phyloP scores from a whole-genome alignment of 2,329 filamentous ascomycete species.

The Hawksworthiomyces lignivorus region DNA sequence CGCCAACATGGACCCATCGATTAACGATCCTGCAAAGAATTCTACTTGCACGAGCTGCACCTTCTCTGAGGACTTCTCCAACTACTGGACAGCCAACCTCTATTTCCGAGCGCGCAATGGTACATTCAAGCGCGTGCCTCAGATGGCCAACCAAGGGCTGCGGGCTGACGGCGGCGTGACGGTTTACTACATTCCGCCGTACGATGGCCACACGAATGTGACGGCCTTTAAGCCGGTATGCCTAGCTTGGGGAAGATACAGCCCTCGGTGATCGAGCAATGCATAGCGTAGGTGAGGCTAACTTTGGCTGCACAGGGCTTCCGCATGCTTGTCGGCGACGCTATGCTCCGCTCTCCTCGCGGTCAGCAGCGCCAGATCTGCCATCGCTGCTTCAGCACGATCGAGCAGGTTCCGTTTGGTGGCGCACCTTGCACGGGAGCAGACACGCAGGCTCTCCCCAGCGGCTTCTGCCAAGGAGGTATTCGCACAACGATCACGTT shows the following conservation, averaged over 20 bases:
- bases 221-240: conserved; percentile 36
- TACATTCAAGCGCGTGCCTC: conserved; percentile 22
- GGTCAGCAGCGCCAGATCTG: conserved; percentile 21
- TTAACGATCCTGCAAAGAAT: conserved; percentile 14
- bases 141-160: conserved; percentile 12
- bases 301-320: conserved; percentile 28
- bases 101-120: conserved; percentile 24
- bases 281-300: background rate
- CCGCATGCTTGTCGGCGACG: conserved; percentile 29
- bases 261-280: too few relatives aligned
- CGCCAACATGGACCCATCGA: conserved; percentile 24
- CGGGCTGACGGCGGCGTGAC: conserved; percentile 21
- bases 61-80: conserved; percentile 29
- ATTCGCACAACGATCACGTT: conserved; percentile 38
- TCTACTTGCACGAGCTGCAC: conserved; percentile 23
- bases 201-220: conserved; percentile 29
- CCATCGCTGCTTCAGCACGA: conserved; percentile 19
- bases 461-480: conserved; percentile 27
- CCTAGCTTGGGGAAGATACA: too few relatives aligned
- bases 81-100: conserved; percentile 29
- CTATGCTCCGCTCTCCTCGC: conserved; percentile 14
- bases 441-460: conserved; percentile 32
- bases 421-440: conserved; percentile 17
- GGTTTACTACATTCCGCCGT: conserved; percentile 34
- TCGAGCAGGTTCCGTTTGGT: conserved; percentile 17